Evolutionary conservation across 768 basidiomycete species (phyloP), one percentile per base, ranked within the genome.

Genomic region (Pisolithus sp.): DNA sequence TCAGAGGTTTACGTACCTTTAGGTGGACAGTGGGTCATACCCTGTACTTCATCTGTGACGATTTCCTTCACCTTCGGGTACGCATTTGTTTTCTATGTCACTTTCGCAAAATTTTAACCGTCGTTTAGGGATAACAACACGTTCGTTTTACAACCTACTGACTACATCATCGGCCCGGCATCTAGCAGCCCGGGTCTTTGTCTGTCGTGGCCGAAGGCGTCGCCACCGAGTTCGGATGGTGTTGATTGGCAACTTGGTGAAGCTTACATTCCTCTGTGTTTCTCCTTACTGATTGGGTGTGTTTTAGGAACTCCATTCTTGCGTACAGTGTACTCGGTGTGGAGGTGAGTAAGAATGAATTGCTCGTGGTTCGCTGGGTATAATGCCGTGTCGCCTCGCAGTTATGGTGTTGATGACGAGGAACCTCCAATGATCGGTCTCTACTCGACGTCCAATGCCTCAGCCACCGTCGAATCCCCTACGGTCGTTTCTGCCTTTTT

Each of bases 231-330:
- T 52, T 55, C 81, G 13, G 84, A 89, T 64, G 89, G 86, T 13
- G 76, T 91, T 48, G 89, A 91, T 59, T 91, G 89, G 89, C 86
- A 89, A 64, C 73, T 91, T 46, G 87, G 86, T 84, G 57, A 24
- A 67, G 53, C 6, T 17, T 10, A 4, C 9, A 15, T 12, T 28
- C 1, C 2, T 42, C 13, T 34, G 10, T 17, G 7, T 30, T 8
- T 13, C 36, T 8, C 41, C 8, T 36, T 49, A 12, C 42, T 39
- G 20, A 34, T 12, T 5, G 8, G 1, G 41, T 10, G 34, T 49
- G 21, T 42, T 54, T 5, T 50, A 84, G 85, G 85, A 20, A 64
- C 77, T 1, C 74, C 83, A 0, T 90, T 90, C 63, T 60, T 91
- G 50, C 75, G 82, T 31, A 86, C 85, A 2, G 86, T 90, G 0